These are phyloP conservation scores for Colletotrichum sidae DNA, from an alignment of 2,329 filamentous ascomycete genomes.

Conservation along the genomic window DNA sequence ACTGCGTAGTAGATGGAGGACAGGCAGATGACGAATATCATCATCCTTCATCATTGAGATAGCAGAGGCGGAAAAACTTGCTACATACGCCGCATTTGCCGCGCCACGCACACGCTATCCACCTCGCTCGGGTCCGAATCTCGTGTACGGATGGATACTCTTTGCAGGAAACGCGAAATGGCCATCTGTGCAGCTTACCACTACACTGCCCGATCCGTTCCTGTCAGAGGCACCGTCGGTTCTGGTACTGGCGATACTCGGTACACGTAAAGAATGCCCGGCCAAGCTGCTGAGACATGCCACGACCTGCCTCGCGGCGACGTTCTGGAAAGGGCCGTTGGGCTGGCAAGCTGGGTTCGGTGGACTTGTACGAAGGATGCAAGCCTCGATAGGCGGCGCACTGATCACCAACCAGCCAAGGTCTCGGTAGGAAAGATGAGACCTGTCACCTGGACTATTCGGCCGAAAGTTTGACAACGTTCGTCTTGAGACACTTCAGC, in stretches of 20 bases:
- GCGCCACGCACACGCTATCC: no score
- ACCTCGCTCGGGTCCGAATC: no score
- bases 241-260: background rate
- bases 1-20: no score
- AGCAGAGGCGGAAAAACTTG: no score
- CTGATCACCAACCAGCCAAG: slow-evolving; percentile 11
- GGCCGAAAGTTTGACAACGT: slow-evolving; percentile 21
- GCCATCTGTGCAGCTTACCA: no score
- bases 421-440: slow-evolving; percentile 1
- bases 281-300: no score
- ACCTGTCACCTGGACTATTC: slow-evolving; percentile 11
- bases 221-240: background rate
- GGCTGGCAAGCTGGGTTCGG: slow-evolving; percentile 7
- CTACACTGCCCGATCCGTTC: no score
- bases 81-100: no score
- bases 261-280: background rate
- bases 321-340: background rate
- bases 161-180: no score
- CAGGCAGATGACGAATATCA: no score
- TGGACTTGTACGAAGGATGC: background rate
- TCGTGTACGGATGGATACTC: no score
- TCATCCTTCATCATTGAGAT: no score
- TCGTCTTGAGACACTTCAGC: background rate
- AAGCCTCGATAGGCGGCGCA: background rate
- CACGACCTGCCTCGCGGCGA: background rate